Conservation (phyloP, 2,329 filamentous ascomycete species). For the Didymella exigua region DNA sequence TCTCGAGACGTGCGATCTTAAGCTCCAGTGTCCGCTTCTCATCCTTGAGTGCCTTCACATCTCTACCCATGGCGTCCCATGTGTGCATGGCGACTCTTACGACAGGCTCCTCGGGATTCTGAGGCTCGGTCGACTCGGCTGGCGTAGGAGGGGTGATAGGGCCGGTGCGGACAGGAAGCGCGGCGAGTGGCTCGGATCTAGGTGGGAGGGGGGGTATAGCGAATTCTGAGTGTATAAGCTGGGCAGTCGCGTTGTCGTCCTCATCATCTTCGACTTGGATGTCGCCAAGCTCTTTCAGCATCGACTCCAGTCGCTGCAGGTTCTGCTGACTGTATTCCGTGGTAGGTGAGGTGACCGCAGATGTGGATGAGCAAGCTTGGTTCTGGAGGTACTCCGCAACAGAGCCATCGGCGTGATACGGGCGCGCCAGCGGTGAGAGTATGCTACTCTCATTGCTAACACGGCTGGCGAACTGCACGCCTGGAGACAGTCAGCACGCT, state of each 20-base stretch:
- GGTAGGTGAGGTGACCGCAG: not conserved
- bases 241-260: not conserved
- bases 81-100: conserved; percentile 15
- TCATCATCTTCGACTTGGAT: conserved; percentile 1
- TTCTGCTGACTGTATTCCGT: not conserved
- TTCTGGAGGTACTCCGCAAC: conserved; percentile 16
- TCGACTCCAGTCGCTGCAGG: conserved; percentile 2
- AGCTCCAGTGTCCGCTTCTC: conserved; percentile 14
- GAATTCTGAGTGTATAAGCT: not conserved
- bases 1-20: not conserved
- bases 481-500: conserved; percentile 6
- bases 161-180: not conserved
- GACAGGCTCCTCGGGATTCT: not conserved
- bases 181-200: not conserved
- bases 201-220: not conserved
- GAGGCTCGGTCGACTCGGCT: not conserved
- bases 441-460: not conserved
- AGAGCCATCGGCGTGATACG: conserved; percentile 4
- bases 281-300: not conserved
- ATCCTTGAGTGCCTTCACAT: conserved; percentile 1
- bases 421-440: conserved; percentile 9
- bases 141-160: conserved; percentile 13
- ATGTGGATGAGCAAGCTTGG: not conserved
- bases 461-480: conserved; percentile 5
- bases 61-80: conserved; percentile 8